Percentiles rank a stretch among this genome's conserved stretches.
phyloP scores from a whole-genome alignment of 1,284 basidiomycete genomes.

The Puccinia horiana region DNA sequence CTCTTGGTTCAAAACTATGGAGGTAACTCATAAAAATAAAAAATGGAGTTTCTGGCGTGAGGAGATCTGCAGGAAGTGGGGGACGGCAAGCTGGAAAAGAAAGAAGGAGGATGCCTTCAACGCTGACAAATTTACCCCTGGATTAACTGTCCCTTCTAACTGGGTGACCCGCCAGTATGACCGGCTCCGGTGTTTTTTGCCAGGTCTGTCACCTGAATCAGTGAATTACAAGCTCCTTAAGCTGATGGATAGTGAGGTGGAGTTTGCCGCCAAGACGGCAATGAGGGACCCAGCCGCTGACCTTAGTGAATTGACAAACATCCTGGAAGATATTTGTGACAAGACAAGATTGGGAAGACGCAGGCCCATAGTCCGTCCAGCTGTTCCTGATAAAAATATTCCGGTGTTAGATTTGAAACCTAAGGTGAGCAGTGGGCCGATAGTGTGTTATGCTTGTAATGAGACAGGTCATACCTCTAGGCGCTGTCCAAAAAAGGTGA shows the following conservation, averaged over 20 bases:
- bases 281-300: not conserved
- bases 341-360: not conserved
- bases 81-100: not conserved
- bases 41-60: not conserved
- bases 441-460: not conserved
- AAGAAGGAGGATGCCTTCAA: not conserved
- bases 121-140: not conserved
- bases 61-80: too few species aligned
- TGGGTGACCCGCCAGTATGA: not conserved
- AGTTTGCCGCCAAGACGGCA: not conserved
- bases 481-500: not conserved
- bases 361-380: not conserved
- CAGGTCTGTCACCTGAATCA: not conserved
- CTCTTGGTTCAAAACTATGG: not conserved
- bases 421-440: too few species aligned
- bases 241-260: not conserved
- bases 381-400: too few species aligned
- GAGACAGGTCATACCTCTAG: conserved; percentile 1
- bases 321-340: not conserved
- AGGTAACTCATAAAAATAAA: not conserved
- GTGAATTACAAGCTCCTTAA: not conserved
- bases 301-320: not conserved
- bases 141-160: not conserved
- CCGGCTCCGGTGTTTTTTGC: not conserved
- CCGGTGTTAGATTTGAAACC: not conserved